phyloP scores from a whole-genome alignment of 257 asterid species.

The Nyctanthes arbortristis region DNA sequence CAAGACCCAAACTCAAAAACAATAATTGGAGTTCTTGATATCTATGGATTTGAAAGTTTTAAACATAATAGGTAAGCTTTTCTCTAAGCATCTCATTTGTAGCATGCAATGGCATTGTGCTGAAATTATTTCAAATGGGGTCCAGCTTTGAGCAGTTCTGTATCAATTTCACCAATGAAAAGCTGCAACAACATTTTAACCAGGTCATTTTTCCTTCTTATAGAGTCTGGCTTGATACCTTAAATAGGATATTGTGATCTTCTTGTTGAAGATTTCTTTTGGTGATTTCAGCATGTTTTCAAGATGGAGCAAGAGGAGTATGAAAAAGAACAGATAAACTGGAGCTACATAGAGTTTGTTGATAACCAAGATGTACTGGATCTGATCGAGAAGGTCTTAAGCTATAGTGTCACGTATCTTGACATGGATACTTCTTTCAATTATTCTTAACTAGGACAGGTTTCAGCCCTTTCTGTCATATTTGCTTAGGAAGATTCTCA shows the following conservation, averaged over 20 bases:
- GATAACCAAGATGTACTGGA: slow-evolving; percentile 99
- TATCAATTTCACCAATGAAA: slow-evolving; percentile 97
- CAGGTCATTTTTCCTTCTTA: slow-evolving; percentile 61
- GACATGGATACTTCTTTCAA: slow-evolving; percentile 8
- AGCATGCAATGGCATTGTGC: neutral
- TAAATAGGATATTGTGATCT: slow-evolving; percentile 16
- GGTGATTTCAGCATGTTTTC: slow-evolving; percentile 83
- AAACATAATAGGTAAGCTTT: slow-evolving; percentile 43
- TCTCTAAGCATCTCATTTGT: neutral
- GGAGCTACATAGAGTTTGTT: slow-evolving; percentile 99
- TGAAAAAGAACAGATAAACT: slow-evolving; percentile 90
- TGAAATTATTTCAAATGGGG: neutral
- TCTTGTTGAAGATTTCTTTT: slow-evolving; percentile 30
- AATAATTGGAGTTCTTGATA: slow-evolving; percentile 96
- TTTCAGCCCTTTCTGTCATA: slow-evolving; percentile 17
- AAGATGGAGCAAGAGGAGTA: slow-evolving; percentile 99
- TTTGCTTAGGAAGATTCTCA: slow-evolving; percentile 5
- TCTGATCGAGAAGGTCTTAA: slow-evolving; percentile 88
- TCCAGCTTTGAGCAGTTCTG: slow-evolving; percentile 99
- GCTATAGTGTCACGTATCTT: slow-evolving; percentile 9
- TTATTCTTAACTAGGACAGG: slow-evolving; percentile 11
- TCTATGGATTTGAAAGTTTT: slow-evolving; percentile 96
- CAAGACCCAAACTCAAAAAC: slow-evolving; percentile 98
- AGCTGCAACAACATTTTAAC: slow-evolving; percentile 98
- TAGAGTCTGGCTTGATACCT: slow-evolving; percentile 21